phyloP scores from a whole-genome alignment of 2,329 filamentous ascomycete species.

The Dichotomopilus funicola region DNA sequence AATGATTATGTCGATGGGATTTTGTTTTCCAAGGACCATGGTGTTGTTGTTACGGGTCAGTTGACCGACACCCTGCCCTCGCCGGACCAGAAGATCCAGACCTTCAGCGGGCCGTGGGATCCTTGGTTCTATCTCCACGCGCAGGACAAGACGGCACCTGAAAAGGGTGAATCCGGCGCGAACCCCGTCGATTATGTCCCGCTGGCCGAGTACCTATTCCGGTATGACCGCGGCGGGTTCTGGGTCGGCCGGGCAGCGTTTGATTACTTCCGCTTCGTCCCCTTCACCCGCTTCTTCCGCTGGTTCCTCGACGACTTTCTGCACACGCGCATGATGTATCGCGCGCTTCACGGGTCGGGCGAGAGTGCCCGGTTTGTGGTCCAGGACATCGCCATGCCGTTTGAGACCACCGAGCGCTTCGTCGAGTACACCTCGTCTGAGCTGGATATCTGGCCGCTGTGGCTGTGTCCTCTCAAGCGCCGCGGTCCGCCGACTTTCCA shows the following conservation, averaged over 20 bases:
- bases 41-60: slow-evolving; percentile 60
- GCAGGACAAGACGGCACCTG: slow-evolving; percentile 35
- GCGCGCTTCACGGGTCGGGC: slow-evolving; percentile 61
- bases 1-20: slow-evolving; percentile 72
- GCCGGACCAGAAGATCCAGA: slow-evolving; percentile 37
- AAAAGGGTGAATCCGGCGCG: slow-evolving; percentile 2
- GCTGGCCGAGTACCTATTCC: slow-evolving; percentile 66
- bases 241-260: slow-evolving; percentile 64
- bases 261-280: slow-evolving; percentile 56
- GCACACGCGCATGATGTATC: slow-evolving; percentile 69
- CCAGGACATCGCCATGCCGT: slow-evolving; percentile 59
- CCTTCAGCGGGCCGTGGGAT: slow-evolving; percentile 53
- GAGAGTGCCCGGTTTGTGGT: slow-evolving; percentile 60
- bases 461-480: slow-evolving; percentile 51
- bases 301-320: slow-evolving; percentile 67
- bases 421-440: slow-evolving; percentile 47
- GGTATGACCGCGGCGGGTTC: slow-evolving; percentile 69
- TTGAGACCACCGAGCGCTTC: slow-evolving; percentile 45
- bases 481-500: slow-evolving; percentile 48
- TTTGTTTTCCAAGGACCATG: slow-evolving; percentile 53
- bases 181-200: slow-evolving; percentile 51
- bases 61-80: slow-evolving; percentile 48
- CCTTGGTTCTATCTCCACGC: slow-evolving; percentile 75
- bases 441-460: slow-evolving; percentile 53
- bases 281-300: slow-evolving; percentile 59